phyloP scores from a whole-genome alignment of 2,329 filamentous ascomycete species.

The Ophiocordyceps camponoti-saundersi region DNA sequence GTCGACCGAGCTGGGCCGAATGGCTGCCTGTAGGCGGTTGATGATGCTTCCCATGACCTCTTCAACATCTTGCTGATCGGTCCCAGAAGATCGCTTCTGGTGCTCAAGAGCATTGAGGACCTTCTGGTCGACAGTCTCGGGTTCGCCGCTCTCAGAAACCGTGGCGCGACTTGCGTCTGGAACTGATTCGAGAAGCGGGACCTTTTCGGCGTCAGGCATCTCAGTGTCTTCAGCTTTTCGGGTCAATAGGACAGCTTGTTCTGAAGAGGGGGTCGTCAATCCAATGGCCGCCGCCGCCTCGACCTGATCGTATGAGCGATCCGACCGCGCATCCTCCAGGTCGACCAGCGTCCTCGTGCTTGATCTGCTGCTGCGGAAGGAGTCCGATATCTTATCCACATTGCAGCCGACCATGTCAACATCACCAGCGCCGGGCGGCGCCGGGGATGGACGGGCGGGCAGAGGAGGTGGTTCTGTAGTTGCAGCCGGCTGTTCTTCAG shows the following conservation, averaged over 20 bases:
- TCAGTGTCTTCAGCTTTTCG: neutral
- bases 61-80: slow-evolving; percentile 81
- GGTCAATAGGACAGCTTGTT: neutral
- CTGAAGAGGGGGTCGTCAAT: neutral
- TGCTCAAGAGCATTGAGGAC: slow-evolving; percentile 27
- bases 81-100: slow-evolving; percentile 29
- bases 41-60: slow-evolving; percentile 91
- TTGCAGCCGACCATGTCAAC: slow-evolving; percentile 16
- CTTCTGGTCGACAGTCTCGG: slow-evolving; percentile 25
- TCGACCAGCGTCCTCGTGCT: slow-evolving; percentile 37
- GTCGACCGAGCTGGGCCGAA: slow-evolving; percentile 50
- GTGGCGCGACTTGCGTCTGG: neutral
- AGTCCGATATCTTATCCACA: slow-evolving; percentile 12
- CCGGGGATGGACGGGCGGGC: slow-evolving; percentile 28
- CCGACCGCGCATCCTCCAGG: slow-evolving; percentile 18
- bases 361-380: slow-evolving; percentile 24
- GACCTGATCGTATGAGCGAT: slow-evolving; percentile 18
- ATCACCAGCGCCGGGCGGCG: slow-evolving; percentile 16
- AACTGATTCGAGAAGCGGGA: neutral
- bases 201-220: neutral
- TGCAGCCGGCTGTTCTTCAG: slow-evolving; percentile 6
- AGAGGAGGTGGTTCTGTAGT: slow-evolving; percentile 26
- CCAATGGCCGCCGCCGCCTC: slow-evolving; percentile 5
- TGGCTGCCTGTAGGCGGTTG: slow-evolving; percentile 78
- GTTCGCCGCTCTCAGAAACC: slow-evolving; percentile 4